These are phyloP conservation scores for Cyclotella sp. DNA, from an alignment of 108 stramenopile species.

Conservation along the genomic window DNA sequence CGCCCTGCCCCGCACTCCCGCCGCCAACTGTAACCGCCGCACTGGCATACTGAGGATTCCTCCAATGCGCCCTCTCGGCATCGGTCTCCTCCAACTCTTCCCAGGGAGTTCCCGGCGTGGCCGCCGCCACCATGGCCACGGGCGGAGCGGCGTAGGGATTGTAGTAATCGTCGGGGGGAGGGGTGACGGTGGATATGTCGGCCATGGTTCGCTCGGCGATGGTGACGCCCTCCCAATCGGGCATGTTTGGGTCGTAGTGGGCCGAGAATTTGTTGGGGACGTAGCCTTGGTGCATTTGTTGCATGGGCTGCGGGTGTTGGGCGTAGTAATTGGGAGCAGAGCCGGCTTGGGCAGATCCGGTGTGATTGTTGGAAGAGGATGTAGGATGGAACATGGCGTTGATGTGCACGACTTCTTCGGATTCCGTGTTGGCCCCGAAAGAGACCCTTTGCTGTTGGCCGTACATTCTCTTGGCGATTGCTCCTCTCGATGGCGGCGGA, in stretches of 20 bases:
- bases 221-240: constrained; percentile 20
- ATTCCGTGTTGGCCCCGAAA: neutral
- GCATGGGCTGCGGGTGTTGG: neutral
- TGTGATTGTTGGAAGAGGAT: neutral
- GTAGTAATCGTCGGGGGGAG: constrained; percentile 19
- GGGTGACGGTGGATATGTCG: constrained; percentile 7
- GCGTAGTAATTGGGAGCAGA: too few species aligned
- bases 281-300: neutral
- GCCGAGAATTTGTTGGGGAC: constrained; percentile 16
- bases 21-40: neutral
- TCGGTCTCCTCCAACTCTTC: constrained; percentile 17
- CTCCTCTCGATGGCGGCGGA: neutral
- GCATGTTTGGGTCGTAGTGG: constrained; percentile 18
- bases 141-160: constrained; percentile 1
- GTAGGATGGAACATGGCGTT: constrained; percentile 1
- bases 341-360: neutral
- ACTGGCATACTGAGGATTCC: neutral
- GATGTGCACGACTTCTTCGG: constrained; percentile 11
- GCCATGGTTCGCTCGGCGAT: constrained; percentile 19
- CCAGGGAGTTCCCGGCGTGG: constrained; percentile 8
- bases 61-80: constrained; percentile 17
- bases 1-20: neutral
- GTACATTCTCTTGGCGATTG: neutral
- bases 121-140: constrained; percentile 16
- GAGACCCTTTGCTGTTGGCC: neutral